Conservation (phyloP, 768 basidiomycete genomes). For the Trichaptum fuscoviolaceum region DNA sequence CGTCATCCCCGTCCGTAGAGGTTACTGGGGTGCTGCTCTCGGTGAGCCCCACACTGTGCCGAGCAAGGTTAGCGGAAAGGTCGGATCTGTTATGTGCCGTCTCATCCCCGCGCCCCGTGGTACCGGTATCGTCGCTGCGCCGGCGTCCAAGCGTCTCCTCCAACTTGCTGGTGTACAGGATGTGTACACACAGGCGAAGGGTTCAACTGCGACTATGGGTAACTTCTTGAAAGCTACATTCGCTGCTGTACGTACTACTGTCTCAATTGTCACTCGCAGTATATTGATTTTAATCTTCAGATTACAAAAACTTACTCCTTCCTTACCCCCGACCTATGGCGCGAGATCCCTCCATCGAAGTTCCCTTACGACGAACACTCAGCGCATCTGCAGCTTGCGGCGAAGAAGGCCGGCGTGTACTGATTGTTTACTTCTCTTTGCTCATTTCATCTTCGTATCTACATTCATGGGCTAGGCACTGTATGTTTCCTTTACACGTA, state of each 20-base stretch:
- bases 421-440: slow-evolving; percentile 5
- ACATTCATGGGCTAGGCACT: not conserved
- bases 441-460: not conserved
- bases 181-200: slow-evolving; percentile 96
- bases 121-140: slow-evolving; percentile 99
- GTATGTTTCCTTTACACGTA: not conserved
- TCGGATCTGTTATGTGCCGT: slow-evolving; percentile 98
- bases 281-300: slow-evolving; percentile 30
- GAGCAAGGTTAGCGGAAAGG: slow-evolving; percentile 97
- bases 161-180: slow-evolving; percentile 98
- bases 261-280: not conserved
- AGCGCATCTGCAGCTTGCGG: slow-evolving; percentile 80
- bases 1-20: slow-evolving; percentile 95
- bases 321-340: slow-evolving; percentile 98
- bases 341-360: slow-evolving; percentile 85
- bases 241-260: slow-evolving; percentile 59
- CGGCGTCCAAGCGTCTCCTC: slow-evolving; percentile 92
- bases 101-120: slow-evolving; percentile 98
- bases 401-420: slow-evolving; percentile 53
- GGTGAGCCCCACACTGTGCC: slow-evolving; percentile 99
- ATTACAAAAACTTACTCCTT: slow-evolving; percentile 98
- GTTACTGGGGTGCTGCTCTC: slow-evolving; percentile 99
- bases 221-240: slow-evolving; percentile 99
- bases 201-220: slow-evolving; percentile 97
- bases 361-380: slow-evolving; percentile 95